A percentile compares a stretch with the other conserved stretches of the same genome.
Conservation (phyloP, 768 basidiomycete species). For the Agaricus subrufescens region DNA sequence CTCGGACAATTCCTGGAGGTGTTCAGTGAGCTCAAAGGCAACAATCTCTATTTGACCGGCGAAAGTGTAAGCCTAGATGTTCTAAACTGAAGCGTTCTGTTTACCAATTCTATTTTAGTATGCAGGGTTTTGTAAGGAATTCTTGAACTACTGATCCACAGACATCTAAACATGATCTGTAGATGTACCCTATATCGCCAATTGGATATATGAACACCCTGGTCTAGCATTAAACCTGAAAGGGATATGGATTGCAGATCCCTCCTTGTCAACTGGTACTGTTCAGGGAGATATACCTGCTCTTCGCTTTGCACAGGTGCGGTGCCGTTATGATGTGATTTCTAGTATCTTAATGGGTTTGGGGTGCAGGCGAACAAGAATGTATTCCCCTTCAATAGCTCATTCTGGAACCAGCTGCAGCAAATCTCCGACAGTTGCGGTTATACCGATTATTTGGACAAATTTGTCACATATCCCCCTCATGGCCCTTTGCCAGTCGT, state of each 20-base stretch:
- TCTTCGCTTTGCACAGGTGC: conserved; percentile 50
- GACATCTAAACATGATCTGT: not conserved
- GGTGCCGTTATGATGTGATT: not conserved
- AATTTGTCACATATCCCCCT: conserved; percentile 66
- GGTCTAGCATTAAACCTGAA: conserved; percentile 53
- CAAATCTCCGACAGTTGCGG: conserved; percentile 48
- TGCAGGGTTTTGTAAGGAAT: conserved; percentile 57
- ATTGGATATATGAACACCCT: conserved; percentile 65
- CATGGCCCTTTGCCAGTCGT: conserved; percentile 55
- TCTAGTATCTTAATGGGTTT: not conserved
- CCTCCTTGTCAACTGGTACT: conserved; percentile 54
- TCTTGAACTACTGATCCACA: not conserved
- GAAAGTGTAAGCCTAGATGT: conserved; percentile 61
- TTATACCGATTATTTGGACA: conserved; percentile 57
- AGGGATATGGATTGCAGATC: conserved; percentile 72
- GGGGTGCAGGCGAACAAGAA: conserved; percentile 43
- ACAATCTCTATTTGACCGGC: conserved; percentile 66
- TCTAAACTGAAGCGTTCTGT: conserved; percentile 19
- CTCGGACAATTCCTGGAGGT: conserved; percentile 72
- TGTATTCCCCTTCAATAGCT: conserved; percentile 55
- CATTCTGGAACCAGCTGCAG: conserved; percentile 53
- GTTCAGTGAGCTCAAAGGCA: conserved; percentile 68
- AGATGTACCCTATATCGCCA: conserved; percentile 74
- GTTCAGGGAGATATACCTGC: conserved; percentile 69
- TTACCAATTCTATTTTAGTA: conserved; percentile 38